phyloP scores from a whole-genome alignment of 2,329 filamentous ascomycete genomes.

The Elsinoe fawcettii region DNA sequence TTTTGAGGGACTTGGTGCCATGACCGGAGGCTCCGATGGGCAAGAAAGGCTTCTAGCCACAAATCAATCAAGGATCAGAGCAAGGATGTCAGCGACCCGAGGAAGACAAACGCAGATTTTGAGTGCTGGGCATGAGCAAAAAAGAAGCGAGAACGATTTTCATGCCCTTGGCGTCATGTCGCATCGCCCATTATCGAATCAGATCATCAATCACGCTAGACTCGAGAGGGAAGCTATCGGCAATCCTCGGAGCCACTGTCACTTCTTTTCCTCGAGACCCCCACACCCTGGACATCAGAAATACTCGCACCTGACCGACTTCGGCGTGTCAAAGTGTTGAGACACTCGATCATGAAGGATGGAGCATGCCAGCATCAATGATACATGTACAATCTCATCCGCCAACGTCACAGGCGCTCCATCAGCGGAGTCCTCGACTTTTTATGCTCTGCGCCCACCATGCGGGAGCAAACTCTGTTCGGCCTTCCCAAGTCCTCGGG shows the following conservation, averaged over 20 bases:
- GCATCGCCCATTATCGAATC: slow-evolving; percentile 11
- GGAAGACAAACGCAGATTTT: not conserved
- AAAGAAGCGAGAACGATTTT: no score
- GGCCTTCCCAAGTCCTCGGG: not conserved
- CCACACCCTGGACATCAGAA: not conserved
- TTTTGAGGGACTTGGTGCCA: not conserved
- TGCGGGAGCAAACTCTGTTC: not conserved
- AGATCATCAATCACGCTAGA: slow-evolving; percentile 10
- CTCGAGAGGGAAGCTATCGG: not conserved
- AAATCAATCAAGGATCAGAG: not conserved
- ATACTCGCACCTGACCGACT: not conserved
- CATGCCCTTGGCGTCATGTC: not conserved
- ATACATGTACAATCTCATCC: not conserved
- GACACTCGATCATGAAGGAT: not conserved
- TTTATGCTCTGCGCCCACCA: not conserved
- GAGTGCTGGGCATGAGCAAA: slow-evolving; percentile 6
- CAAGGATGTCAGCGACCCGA: not conserved
- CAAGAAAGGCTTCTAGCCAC: not conserved
- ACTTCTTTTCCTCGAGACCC: not conserved
- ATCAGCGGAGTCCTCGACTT: not conserved
- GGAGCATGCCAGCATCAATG: not conserved
- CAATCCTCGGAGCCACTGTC: slow-evolving; percentile 3
- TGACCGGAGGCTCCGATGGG: not conserved
- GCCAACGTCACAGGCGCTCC: not conserved
- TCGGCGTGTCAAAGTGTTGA: not conserved